Base-by-base conservation (phyloP, 73 alveolate genomes). In the Paramecium sexaurelia region DNA sequence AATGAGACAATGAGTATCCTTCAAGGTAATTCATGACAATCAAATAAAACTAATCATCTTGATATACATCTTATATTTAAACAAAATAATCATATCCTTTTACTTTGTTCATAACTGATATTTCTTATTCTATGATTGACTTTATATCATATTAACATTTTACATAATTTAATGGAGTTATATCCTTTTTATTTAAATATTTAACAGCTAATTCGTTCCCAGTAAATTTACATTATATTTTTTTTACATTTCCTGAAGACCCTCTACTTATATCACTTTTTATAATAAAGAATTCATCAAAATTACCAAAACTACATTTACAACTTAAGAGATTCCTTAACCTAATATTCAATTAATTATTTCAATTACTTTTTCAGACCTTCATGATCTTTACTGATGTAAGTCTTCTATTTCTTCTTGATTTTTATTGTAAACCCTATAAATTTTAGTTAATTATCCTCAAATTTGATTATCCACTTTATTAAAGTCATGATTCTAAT, bases 121-220 rank as follows among this genome's bases (percentile, higher is more conserved):
- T 78, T 43, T 78, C 75, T 20, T 9, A 41, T 15, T 78, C 90
- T 24, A 78, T 20, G 43, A 61, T 27, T 56, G 75, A 56, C 75
- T 56, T 3, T 9, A 6, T 5, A 17, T 56, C 5, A 56, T 15
- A 56, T 56, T 4, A 17, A 4, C 8, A 15, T 15, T 24, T 56
- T 56, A 56, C 75, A 19, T 56, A 56, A 56, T 56, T 56, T 24
- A 56, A 27, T 2, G 75, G 75, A 19, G 37, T 24, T 56, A 61
- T 26, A 29, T 61, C 83, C 26, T 61, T 61, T 26, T 61, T 61
- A 32, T 32, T 61, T 4, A 61, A 26, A 15, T 61, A 61, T 61
- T 61, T 61, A 61, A 22, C 43, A 29, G 43, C 75, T 10, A 61
- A 26, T 61, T 61, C 83, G 11, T 26, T 61, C 19, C 43, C 26